phyloP scores from a whole-genome alignment of 768 basidiomycete species.

The Boletus huronensis region DNA sequence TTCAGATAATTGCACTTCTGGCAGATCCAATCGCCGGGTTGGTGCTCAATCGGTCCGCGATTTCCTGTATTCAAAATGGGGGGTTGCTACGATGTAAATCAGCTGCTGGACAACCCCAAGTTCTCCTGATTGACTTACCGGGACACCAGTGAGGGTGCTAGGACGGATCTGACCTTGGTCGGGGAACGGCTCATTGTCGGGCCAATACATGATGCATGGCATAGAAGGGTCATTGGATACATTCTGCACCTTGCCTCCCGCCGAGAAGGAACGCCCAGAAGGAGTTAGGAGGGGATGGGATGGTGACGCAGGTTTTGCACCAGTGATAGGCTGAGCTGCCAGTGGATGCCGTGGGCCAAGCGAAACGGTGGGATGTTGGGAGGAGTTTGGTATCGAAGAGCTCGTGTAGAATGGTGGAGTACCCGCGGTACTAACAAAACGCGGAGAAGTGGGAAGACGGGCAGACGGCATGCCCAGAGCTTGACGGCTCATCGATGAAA shows the following conservation, averaged over 20 bases:
- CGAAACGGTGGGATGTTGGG: conserved; percentile 28
- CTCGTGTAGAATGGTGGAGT: conserved; percentile 15
- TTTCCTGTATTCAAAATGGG: conserved; percentile 90
- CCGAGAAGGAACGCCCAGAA: conserved; percentile 72
- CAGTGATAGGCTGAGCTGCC: conserved; percentile 19
- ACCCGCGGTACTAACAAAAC: conserved; percentile 19
- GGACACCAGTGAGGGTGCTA: conserved; percentile 46
- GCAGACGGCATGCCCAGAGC: conserved; percentile 20
- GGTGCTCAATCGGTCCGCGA: conserved; percentile 82
- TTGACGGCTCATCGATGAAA: conserved; percentile 32
- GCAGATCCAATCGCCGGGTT: conserved; percentile 83
- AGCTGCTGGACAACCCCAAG: neutral
- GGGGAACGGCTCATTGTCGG: conserved; percentile 82
- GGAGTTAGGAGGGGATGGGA: conserved; percentile 78
- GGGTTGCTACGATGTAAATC: conserved; percentile 51
- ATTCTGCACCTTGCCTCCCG: conserved; percentile 78
- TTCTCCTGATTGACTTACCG: conserved; percentile 37
- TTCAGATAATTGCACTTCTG: conserved; percentile 83
- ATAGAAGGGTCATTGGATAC: conserved; percentile 65
- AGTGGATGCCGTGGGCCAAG: conserved; percentile 27
- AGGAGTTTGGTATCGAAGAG: conserved; percentile 25
- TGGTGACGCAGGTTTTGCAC: conserved; percentile 37
- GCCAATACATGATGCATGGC: conserved; percentile 88
- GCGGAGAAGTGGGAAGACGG: conserved; percentile 25
- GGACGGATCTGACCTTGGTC: conserved; percentile 78